Evolutionary conservation across 208 protist species (phyloP).

Genomic region (Acanthamoeba divionensis): DNA sequence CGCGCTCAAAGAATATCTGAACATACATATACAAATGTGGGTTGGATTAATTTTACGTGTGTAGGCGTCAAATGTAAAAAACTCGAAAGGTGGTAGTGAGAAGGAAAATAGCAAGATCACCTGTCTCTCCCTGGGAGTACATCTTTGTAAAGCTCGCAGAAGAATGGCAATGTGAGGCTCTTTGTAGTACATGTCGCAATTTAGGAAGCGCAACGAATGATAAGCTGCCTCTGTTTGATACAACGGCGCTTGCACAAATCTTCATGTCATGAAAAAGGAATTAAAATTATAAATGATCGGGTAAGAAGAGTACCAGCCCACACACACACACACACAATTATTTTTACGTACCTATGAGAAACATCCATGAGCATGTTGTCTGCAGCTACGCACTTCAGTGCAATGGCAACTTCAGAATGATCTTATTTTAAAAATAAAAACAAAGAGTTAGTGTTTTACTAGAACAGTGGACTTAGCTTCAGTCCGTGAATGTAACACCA

Average conservation of each 20-base stretch:
- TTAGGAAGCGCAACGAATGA: constrained; percentile 29
- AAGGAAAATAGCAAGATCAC: neutral
- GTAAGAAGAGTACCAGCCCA: too few species aligned
- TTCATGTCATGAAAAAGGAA: too few species aligned
- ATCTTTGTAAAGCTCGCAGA: neutral
- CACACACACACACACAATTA: too few species aligned
- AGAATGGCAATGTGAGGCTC: constrained; percentile 29
- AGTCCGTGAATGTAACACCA: too few species aligned
- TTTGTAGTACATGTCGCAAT: constrained; percentile 51
- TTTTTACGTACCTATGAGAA: neutral
- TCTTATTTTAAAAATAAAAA: neutral
- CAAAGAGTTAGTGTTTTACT: neutral
- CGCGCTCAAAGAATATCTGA: constrained; percentile 47
- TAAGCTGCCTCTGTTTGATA: constrained; percentile 34
- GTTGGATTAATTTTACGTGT: neutral
- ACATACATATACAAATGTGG: neutral
- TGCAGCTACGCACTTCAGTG: neutral
- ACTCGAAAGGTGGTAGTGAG: neutral
- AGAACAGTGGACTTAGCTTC: too few species aligned
- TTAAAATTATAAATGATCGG: too few species aligned
- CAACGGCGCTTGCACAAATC: neutral
- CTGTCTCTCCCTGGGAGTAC: constrained; percentile 8
- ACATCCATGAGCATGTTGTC: constrained; percentile 38
- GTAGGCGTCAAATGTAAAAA: neutral
- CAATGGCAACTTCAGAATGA: too few species aligned